These are phyloP conservation scores for Apiotrichum sp. DNA, from an alignment of 1,284 basidiomycete genomes.

Conservation along the genomic window DNA sequence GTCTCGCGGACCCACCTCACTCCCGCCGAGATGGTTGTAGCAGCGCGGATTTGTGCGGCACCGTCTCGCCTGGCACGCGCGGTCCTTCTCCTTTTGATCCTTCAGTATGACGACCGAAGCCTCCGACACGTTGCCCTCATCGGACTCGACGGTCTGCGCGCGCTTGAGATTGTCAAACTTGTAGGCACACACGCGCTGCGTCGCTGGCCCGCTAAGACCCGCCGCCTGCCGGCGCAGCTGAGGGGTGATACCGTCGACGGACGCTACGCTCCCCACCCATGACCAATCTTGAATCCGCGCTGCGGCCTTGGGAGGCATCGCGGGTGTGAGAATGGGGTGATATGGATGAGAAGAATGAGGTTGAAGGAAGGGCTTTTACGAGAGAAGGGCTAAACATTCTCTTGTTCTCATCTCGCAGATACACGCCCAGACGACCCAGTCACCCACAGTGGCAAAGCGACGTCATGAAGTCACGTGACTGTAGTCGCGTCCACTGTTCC, in stretches of 20 bases:
- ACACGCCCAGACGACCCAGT: no score
- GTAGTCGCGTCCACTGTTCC: no score
- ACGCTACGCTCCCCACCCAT: conserved; percentile 64
- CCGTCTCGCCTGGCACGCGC: conserved; percentile 55
- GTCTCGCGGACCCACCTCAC: conserved; percentile 48
- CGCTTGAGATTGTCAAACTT: background rate
- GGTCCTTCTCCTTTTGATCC: background rate
- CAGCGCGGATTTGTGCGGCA: conserved; percentile 75
- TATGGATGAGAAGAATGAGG: no score
- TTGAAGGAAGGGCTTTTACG: no score
- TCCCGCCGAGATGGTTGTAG: conserved; percentile 75
- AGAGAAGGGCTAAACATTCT: no score
- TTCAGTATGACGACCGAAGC: background rate
- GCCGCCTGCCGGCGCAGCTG: conserved; percentile 62
- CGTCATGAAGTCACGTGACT: no score
- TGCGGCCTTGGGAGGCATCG: conserved; percentile 1
- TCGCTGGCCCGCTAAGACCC: conserved; percentile 52
- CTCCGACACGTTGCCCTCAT: background rate
- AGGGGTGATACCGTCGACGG: conserved; percentile 56
- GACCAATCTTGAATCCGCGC: conserved; percentile 53
- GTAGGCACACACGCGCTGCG: background rate
- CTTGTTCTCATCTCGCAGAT: no score
- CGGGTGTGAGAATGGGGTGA: no score
- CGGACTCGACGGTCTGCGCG: background rate
- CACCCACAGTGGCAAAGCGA: no score